Base-by-base conservation (phyloP, 1,284 basidiomycete genomes). In the Tetrapyrgos nigripes region DNA sequence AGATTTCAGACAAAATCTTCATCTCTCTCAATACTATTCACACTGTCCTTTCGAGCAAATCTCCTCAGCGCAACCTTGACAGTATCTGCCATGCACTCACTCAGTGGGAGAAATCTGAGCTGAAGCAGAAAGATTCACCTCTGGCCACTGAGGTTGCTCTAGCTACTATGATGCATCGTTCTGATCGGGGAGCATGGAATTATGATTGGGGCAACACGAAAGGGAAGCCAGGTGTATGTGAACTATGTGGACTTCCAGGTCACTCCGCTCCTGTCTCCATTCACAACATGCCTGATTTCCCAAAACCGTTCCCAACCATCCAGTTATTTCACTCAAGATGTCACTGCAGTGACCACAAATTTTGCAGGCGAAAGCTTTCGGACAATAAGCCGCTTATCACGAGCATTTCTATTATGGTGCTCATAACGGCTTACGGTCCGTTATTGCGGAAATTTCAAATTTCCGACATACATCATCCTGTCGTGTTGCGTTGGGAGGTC, bases 171-270 rank as follows among this genome's bases (percentile, higher is more conserved):
- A 17, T 17, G 13, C 8, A 17, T 40, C 37, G 37, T 40, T 33
- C 31, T 33, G 31, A n/a, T 40, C 14, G 37, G 17, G 19, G 19
- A n/a, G 37, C 14, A n/a, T 19, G 29, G 29, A 13, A 58, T 10
- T 59, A 49, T 28, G 52, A 59, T 54, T 59, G 57, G 57, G 54
- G 47, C 8, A 59, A 59, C 28, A 59, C 51, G 1, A 59, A 54
- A 49, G 54, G 54, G 49, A 37, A 51, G 17, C 27, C 37, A 14
- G 46, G 53, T 24, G 57, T 54, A 17, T 58, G 57, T 27, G 23
- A 46, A 26, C 23, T 50, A 2, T 59, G 57, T 23, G 57, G 57
- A n/a, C 33, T 59, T 45, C 52, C 33, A 10, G 52, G 57, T 44
- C 57, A 59, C 29, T 54, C 49, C 26, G 45, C 57, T 2, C 57